phyloP scores from a whole-genome alignment of 305 asterid genomes.

The Solanum hybrid region DNA sequence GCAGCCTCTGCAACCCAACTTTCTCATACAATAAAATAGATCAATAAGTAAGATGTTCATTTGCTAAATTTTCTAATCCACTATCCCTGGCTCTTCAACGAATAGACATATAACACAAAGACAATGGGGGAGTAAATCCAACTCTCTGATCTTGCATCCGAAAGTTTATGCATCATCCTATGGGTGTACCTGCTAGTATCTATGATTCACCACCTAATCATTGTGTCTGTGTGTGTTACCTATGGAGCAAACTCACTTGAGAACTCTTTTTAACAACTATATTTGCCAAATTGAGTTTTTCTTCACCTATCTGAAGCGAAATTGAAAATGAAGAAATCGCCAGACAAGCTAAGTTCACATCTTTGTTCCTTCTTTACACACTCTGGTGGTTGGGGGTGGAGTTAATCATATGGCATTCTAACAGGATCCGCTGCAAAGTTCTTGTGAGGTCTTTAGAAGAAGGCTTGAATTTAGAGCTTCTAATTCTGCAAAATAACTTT shows the following conservation, averaged over 20 bases:
- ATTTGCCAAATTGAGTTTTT: background rate
- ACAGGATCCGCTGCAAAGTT: background rate
- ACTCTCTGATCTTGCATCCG: background rate
- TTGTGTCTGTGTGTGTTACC: background rate
- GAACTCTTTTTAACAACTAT: background rate
- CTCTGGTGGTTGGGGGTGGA: background rate
- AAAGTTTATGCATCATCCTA: background rate
- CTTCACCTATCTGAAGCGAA: background rate
- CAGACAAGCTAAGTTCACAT: background rate
- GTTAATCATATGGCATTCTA: background rate
- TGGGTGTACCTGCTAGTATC: background rate
- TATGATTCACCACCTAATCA: background rate
- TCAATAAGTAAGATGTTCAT: background rate
- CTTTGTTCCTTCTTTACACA: background rate
- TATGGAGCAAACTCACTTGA: background rate
- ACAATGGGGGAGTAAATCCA: background rate
- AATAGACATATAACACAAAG: background rate
- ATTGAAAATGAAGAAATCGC: background rate
- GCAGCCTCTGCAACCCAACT: background rate
- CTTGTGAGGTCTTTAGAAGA: background rate
- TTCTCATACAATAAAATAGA: background rate
- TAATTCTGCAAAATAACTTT: background rate
- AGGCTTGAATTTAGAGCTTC: background rate
- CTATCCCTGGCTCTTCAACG: background rate
- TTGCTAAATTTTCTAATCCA: background rate